Percentiles rank a stretch among this genome's conserved stretches.
These are phyloP conservation scores for Rhodotorula sp. DNA, from an alignment of 1,284 basidiomycete species.

Conservation along the genomic window DNA sequence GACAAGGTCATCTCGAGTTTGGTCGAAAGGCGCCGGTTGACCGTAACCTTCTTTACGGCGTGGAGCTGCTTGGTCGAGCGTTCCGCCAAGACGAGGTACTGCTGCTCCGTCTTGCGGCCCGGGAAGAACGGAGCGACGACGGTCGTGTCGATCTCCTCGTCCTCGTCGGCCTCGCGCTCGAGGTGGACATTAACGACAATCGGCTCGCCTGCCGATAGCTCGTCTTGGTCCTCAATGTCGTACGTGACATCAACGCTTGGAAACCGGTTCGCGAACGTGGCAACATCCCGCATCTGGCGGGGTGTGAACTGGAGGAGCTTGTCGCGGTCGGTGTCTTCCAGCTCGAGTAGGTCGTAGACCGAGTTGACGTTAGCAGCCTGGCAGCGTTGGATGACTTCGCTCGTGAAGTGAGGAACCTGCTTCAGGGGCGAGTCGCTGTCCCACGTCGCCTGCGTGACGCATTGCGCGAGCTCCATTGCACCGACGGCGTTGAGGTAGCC, in stretches of 20 bases:
- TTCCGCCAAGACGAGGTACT: conserved; percentile 67
- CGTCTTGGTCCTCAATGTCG: conserved; percentile 73
- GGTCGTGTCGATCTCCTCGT: conserved; percentile 67
- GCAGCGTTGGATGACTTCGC: conserved; percentile 81
- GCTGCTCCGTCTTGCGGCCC: conserved; percentile 76
- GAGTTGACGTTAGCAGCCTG: conserved; percentile 74
- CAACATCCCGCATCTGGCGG: conserved; percentile 83
- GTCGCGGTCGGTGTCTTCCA: conserved; percentile 80
- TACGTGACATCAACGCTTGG: conserved; percentile 81
- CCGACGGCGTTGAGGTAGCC: conserved; percentile 90
- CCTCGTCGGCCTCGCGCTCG: conserved; percentile 76
- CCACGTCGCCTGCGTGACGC: conserved; percentile 90
- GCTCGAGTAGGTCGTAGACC: conserved; percentile 94
- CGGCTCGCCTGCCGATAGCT: conserved; percentile 77
- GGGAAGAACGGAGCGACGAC: conserved; percentile 93
- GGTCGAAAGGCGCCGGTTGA: conserved; percentile 70
- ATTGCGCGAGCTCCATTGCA: conserved; percentile 98
- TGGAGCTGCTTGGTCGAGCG: conserved; percentile 56
- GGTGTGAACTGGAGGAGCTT: conserved; percentile 77
- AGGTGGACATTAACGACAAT: conserved; percentile 78
- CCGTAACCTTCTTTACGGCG: conserved; percentile 92
- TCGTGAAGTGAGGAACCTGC: conserved; percentile 93
- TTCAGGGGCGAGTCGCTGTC: conserved; percentile 90
- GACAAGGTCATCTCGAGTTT: conserved; percentile 87
- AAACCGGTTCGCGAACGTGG: conserved; percentile 90